Percentiles rank a stretch among this genome's conserved stretches.
These are phyloP conservation scores for Chenopodium formosanum DNA, from an alignment of 148 eudicot genomes.

Conservation along the genomic window DNA sequence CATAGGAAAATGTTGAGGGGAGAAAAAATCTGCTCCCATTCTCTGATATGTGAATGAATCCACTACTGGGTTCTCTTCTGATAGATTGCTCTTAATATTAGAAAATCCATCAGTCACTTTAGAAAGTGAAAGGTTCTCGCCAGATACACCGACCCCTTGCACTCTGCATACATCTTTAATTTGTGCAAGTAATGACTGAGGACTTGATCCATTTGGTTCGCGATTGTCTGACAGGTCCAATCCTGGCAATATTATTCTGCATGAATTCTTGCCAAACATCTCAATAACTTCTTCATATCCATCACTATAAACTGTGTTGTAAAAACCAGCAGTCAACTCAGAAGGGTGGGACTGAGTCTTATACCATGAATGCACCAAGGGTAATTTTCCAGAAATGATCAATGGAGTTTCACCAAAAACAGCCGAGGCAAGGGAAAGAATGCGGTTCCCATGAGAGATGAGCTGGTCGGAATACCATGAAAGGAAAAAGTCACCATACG, in stretches of 20 bases:
- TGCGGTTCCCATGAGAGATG: slow-evolving; percentile 58
- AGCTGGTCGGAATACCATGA: slow-evolving; percentile 85
- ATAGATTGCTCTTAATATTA: slow-evolving; percentile 53
- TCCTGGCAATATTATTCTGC: slow-evolving; percentile 61
- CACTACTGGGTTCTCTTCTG: slow-evolving; percentile 39
- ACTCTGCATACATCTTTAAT: slow-evolving; percentile 48
- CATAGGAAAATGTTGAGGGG: slow-evolving; percentile 73
- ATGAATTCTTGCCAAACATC: slow-evolving; percentile 55
- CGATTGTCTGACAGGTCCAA: slow-evolving; percentile 60
- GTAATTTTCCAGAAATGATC: slow-evolving; percentile 63
- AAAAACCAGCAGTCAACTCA: slow-evolving; percentile 81
- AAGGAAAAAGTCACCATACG: slow-evolving; percentile 82
- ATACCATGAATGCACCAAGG: slow-evolving; percentile 51
- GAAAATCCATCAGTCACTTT: slow-evolving; percentile 40
- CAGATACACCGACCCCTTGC: slow-evolving; percentile 49
- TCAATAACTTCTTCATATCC: slow-evolving; percentile 61
- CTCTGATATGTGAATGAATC: slow-evolving; percentile 77
- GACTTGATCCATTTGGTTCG: slow-evolving; percentile 49
- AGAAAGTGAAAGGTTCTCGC: slow-evolving; percentile 53
- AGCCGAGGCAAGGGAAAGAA: slow-evolving; percentile 57
- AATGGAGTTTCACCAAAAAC: slow-evolving; percentile 43
- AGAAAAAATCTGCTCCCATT: slow-evolving; percentile 87
- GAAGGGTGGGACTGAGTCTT: slow-evolving; percentile 69
- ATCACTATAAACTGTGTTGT: slow-evolving; percentile 62
- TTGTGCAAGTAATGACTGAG: slow-evolving; percentile 48